Evolutionary conservation across 2,329 filamentous ascomycete species (phyloP).

Genomic region (Pseudopithomyces chartarum): DNA sequence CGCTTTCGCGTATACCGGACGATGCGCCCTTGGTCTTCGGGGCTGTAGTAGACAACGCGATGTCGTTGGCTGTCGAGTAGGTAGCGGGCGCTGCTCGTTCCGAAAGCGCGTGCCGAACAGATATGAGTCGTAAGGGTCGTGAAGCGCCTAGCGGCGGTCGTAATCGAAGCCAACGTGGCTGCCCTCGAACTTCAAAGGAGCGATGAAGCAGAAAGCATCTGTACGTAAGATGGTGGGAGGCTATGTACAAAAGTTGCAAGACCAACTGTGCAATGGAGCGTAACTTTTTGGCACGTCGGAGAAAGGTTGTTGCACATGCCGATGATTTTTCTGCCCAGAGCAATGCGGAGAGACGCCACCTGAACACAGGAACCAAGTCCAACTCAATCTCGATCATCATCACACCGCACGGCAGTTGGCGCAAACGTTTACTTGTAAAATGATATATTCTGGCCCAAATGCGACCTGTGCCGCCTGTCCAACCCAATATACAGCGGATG

Average conservation of each 20-base stretch:
- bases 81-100: conserved; percentile 7
- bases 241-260: background rate
- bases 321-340: background rate
- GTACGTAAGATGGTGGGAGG: background rate
- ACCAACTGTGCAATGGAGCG: background rate
- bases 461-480: background rate
- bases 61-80: background rate
- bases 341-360: background rate
- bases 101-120: conserved; percentile 19
- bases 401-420: background rate
- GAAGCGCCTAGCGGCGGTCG: conserved; percentile 28
- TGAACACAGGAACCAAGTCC: too few relatives aligned
- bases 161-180: conserved; percentile 38
- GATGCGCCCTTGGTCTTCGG: background rate
- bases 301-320: background rate
- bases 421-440: background rate
- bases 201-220: background rate
- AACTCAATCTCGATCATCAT: background rate
- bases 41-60: background rate
- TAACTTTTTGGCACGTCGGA: background rate
- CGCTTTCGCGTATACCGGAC: background rate
- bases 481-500: conserved; percentile 2
- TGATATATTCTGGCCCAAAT: background rate
- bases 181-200: background rate
- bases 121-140: conserved; percentile 29